A percentile compares a stretch with the other conserved stretches of the same genome.
These are phyloP conservation scores for Phalaenopsis hybrid DNA, from an alignment of 116 monocot species.

Conservation along the genomic window DNA sequence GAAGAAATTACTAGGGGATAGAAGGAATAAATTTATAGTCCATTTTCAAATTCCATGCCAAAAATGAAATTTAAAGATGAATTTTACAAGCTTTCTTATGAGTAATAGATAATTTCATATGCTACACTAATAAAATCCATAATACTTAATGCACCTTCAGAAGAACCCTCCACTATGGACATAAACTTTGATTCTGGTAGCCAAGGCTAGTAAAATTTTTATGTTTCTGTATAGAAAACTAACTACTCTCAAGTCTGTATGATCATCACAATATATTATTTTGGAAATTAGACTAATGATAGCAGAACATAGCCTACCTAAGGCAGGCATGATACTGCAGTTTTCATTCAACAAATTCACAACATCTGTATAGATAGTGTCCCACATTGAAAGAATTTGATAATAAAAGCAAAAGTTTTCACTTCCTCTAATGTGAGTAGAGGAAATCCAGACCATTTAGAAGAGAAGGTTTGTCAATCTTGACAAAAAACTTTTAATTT, in stretches of 20 bases:
- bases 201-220: background rate
- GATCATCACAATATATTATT: background rate
- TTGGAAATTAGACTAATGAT: background rate
- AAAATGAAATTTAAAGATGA: background rate
- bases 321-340: background rate
- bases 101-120: background rate
- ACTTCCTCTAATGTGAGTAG: background rate
- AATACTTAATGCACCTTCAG: background rate
- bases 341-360: background rate
- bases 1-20: background rate
- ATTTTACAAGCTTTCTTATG: background rate
- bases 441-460: background rate
- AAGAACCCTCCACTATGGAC: background rate
- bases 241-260: background rate
- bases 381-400: background rate
- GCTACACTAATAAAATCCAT: background rate
- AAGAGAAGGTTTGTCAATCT: background rate
- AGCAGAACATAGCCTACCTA: background rate
- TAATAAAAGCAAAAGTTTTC: background rate
- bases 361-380: background rate
- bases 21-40: background rate
- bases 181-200: background rate
- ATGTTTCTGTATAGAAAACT: background rate
- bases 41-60: background rate
- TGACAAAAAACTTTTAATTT: too few relatives aligned